phyloP scores from a whole-genome alignment of 2,329 filamentous ascomycete genomes.

The Aspergillus novoparasiticus region DNA sequence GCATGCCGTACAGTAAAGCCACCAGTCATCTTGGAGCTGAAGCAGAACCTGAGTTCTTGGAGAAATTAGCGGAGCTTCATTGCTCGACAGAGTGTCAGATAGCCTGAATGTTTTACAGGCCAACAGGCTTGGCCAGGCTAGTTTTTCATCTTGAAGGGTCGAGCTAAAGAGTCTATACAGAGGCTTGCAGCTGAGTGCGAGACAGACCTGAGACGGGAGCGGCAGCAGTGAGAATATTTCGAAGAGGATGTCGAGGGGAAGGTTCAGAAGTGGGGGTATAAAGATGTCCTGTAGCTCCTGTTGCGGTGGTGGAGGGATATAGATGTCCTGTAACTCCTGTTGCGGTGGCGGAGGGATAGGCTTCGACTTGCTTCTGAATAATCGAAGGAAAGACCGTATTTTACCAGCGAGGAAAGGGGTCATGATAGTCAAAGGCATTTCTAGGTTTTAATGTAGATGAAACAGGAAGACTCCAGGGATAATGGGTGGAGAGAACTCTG shows the following conservation, averaged over 20 bases:
- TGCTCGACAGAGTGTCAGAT: too few species aligned
- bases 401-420: background rate
- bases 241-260: constrained; percentile 4
- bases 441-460: background rate
- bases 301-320: background rate
- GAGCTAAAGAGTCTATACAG: constrained; percentile 1
- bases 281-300: too few species aligned
- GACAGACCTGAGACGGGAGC: constrained; percentile 4
- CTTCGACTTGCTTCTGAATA: background rate
- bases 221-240: constrained; percentile 5
- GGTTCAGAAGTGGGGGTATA: background rate
- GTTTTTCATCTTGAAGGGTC: background rate
- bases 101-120: background rate
- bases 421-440: background rate
- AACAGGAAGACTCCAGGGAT: background rate
- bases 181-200: constrained; percentile 9
- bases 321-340: background rate
- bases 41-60: constrained; percentile 1
- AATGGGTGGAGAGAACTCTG: background rate
- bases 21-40: constrained; percentile 1
- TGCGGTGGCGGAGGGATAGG: background rate
- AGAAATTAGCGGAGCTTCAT: background rate
- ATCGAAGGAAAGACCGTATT: background rate
- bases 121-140: constrained; percentile 3
- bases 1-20: background rate